phyloP scores from a whole-genome alignment of 1,139 yeast genomes.

The Hanseniaspora sp. region DNA sequence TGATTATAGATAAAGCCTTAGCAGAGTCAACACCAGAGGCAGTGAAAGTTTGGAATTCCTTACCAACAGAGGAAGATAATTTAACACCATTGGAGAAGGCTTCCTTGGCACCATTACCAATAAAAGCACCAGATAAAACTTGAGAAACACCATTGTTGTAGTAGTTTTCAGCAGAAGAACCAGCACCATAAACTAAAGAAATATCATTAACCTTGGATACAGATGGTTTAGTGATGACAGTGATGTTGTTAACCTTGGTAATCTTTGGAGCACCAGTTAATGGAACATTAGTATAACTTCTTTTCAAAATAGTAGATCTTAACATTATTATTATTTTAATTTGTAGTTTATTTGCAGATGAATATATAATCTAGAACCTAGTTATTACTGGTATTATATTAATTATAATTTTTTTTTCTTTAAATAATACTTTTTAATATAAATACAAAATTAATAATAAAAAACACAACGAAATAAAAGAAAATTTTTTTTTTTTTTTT shows the following conservation, averaged over 20 bases:
- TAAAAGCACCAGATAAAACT: constrained; percentile 45
- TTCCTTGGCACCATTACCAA: constrained; percentile 29
- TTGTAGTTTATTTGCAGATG: not conserved
- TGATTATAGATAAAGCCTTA: constrained; percentile 15
- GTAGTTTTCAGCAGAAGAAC: constrained; percentile 67
- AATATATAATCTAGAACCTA: not conserved
- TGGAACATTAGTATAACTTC: constrained; percentile 37
- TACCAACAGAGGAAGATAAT: constrained; percentile 37
- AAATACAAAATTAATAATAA: too few species aligned
- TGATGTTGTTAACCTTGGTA: constrained; percentile 57
- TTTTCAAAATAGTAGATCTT: constrained; percentile 28
- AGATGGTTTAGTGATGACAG: constrained; percentile 58
- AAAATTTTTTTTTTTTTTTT: not conserved
- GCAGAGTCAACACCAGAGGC: constrained; percentile 38
- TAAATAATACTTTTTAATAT: too few species aligned
- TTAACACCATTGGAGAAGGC: constrained; percentile 38
- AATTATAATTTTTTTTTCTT: too few species aligned
- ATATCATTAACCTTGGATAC: constrained; percentile 50
- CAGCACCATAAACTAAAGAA: constrained; percentile 64
- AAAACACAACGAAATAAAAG: not conserved
- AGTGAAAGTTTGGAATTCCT: constrained; percentile 48
- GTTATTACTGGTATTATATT: not conserved
- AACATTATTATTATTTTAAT: constrained; percentile 19
- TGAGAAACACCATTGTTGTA: constrained; percentile 72
- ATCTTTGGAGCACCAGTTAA: constrained; percentile 50